A percentile compares a stretch with the other conserved stretches of the same genome.
These are phyloP conservation scores for Cicer arietinum DNA, from an alignment of 306 rosid species.

Conservation along the genomic window DNA sequence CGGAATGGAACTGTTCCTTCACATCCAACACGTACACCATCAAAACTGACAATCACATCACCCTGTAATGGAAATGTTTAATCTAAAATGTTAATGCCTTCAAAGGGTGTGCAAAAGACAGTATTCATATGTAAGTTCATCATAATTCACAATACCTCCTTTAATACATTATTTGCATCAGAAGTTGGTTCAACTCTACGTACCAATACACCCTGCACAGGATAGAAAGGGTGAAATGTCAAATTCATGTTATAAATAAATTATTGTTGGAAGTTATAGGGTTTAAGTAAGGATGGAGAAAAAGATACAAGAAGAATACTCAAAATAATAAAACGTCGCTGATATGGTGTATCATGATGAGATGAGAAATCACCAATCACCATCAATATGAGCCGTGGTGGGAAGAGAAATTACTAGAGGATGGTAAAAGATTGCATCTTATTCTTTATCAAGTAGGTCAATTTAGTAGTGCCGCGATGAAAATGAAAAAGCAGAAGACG, in stretches of 20 bases:
- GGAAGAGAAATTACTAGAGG: conserved; percentile 1
- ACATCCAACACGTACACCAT: conserved; percentile 78
- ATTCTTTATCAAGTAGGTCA: neutral
- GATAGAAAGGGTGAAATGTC: conserved; percentile 40
- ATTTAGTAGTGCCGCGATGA: neutral
- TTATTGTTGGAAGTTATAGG: conserved; percentile 3
- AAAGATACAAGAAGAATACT: neutral
- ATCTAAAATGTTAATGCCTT: conserved; percentile 34
- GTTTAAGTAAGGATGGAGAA: conserved; percentile 1
- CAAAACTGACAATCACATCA: conserved; percentile 95
- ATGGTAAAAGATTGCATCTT: neutral
- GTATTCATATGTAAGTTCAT: conserved; percentile 20
- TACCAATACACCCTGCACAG: conserved; percentile 85
- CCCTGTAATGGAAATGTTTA: conserved; percentile 67
- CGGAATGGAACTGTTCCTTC: conserved; percentile 98
- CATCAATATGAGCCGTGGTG: neutral
- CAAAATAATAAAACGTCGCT: neutral
- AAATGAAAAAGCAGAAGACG: neutral
- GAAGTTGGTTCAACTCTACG: conserved; percentile 95
- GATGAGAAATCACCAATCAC: neutral
- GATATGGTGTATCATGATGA: conserved; percentile 10
- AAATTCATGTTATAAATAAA: conserved; percentile 28
- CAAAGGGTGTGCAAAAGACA: conserved; percentile 17
- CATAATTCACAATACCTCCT: conserved; percentile 65
- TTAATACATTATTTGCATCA: conserved; percentile 82